Evolutionary conservation across 1,284 basidiomycete genomes (phyloP).

Genomic region (Cryptococcus hybrid): DNA sequence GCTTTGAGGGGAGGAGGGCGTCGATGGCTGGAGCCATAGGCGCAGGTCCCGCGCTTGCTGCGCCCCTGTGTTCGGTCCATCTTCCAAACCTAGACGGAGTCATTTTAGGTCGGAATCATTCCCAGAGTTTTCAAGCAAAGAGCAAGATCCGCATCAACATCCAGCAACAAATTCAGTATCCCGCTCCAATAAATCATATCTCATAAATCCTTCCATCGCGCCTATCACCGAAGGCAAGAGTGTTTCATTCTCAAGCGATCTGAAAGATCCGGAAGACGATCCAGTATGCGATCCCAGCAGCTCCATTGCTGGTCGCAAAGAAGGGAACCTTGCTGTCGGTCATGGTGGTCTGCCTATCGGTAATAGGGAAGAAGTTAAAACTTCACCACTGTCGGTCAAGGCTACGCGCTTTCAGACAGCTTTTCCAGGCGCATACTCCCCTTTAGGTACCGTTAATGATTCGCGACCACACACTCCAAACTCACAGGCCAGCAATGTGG

Average conservation of each 20-base stretch:
- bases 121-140: background rate
- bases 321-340: background rate
- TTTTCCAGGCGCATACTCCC: background rate
- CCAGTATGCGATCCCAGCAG: background rate
- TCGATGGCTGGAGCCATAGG: constrained; percentile 17
- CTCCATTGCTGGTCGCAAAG: background rate
- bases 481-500: background rate
- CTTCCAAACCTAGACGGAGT: constrained; percentile 4
- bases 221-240: constrained; percentile 23
- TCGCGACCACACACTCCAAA: background rate
- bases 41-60: constrained; percentile 19
- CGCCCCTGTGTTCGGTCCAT: constrained; percentile 17
- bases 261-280: constrained; percentile 2
- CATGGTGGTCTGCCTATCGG: background rate
- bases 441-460: background rate
- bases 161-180: background rate
- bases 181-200: background rate
- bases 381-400: constrained; percentile 1
- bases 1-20: constrained; percentile 12
- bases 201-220: constrained; percentile 10
- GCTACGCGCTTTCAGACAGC: constrained; percentile 2
- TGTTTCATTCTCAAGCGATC: constrained; percentile 11
- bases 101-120: constrained; percentile 4
- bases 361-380: background rate
- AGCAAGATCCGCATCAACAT: background rate